Conservation (phyloP, 345 rosid species). For the Eucalyptus coolabah region DNA sequence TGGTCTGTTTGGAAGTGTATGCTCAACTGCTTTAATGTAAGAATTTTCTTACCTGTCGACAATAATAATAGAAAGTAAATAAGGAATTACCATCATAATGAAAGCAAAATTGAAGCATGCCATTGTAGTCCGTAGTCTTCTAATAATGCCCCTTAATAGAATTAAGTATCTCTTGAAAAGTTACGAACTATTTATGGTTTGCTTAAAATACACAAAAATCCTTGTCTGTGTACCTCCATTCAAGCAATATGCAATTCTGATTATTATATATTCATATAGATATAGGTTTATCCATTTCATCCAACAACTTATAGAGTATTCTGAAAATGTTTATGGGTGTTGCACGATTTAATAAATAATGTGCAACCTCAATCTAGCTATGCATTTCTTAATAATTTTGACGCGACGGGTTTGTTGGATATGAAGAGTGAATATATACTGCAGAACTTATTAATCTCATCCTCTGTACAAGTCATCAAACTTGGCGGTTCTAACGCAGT, state of each 20-base stretch:
- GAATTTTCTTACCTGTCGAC: neutral
- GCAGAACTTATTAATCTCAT: neutral
- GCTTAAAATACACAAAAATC: neutral
- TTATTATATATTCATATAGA: neutral
- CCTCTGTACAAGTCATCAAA: neutral
- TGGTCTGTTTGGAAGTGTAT: neutral
- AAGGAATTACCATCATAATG: neutral
- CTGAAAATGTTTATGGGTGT: neutral
- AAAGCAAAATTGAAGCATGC: neutral
- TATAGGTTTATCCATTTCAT: neutral
- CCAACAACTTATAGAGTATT: neutral
- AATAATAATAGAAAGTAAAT: neutral
- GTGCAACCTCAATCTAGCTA: neutral
- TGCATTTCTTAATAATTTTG: neutral
- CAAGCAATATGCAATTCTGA: neutral
- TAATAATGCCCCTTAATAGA: neutral
- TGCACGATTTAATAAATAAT: neutral
- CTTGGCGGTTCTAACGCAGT: neutral
- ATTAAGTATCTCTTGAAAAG: neutral
- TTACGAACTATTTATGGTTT: neutral
- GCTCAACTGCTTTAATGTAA: neutral
- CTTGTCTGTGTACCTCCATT: neutral
- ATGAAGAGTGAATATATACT: neutral
- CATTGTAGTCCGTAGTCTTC: neutral
- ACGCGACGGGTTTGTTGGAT: neutral